phyloP scores from a whole-genome alignment of 1,284 basidiomycete species.

The Blastosporella zonata region DNA sequence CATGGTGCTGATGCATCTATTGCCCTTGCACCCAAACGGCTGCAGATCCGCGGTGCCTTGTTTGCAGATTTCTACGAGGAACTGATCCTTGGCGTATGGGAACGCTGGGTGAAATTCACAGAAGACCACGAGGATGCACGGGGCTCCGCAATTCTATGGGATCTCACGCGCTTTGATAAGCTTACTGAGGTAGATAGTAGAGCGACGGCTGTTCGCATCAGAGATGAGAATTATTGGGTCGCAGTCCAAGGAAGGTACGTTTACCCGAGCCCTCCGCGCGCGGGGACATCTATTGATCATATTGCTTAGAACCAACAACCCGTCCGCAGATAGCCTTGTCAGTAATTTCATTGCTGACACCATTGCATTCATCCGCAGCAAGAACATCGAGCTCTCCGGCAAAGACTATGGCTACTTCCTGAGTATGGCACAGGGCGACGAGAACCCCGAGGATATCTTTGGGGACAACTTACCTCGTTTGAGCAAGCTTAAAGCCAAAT shows the following conservation, averaged over 20 bases:
- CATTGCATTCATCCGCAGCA: constrained; percentile 4
- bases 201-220: constrained; percentile 12
- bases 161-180: constrained; percentile 8
- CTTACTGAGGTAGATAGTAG: constrained; percentile 4
- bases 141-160: constrained; percentile 6
- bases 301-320: background rate
- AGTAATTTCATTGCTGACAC: background rate
- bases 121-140: constrained; percentile 3
- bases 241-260: constrained; percentile 10
- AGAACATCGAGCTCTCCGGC: constrained; percentile 12
- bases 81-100: constrained; percentile 5
- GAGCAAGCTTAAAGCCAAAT: constrained; percentile 15
- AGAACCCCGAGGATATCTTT: constrained; percentile 13
- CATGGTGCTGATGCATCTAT: constrained; percentile 19
- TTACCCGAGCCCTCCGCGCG: background rate
- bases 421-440: constrained; percentile 7
- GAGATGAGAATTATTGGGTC: constrained; percentile 9
- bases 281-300: background rate
- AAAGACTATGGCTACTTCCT: constrained; percentile 3
- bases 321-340: constrained; percentile 5
- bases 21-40: constrained; percentile 14
- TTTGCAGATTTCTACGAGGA: constrained; percentile 13
- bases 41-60: constrained; percentile 18
- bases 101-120: constrained; percentile 11
- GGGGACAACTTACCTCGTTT: constrained; percentile 13